Evolutionary conservation across 2,329 filamentous ascomycete species (phyloP), one percentile per base, ranked within the genome.

Genomic region (Curvularia sp.): DNA sequence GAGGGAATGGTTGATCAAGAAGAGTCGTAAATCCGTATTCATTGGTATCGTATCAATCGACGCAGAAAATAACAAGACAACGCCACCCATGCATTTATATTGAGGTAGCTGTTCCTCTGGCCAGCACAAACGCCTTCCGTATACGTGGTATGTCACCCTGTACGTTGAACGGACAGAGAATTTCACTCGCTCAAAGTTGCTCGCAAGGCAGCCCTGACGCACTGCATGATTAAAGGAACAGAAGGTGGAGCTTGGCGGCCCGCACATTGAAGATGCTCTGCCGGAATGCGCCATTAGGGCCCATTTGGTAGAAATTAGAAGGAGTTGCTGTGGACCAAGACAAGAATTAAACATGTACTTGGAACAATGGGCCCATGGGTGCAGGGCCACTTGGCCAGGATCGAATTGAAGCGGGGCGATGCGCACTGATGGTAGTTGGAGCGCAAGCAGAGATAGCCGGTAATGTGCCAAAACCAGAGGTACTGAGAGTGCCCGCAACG

Each of bases 31-130:
- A 57, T 62, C 46, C 53, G 55, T 63, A 58, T 67, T 67, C 60
- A 61, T 68, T 68, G 65, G 67, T 68, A 69, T 69, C 65, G 55
- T 63, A 57, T 53, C 52, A 54, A 53, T 28, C 22, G 20, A 47
- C 39, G 39, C 47, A 52, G 44, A 31, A 49, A 43, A 22, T 24
- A 49, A 49, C 26, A 55, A 31, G 22, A 41, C 35, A 53, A 60
- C 53, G 57, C 64, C 62, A 60, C 50, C 48, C 52, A 60, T 60
- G 57, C 57, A 47, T 55, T 58, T 47, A 31, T 31, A 35, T 8
- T 33, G 13, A 31, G 20, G 33, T 42, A 41, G 13, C 26, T 26
- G 43, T 44, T 43, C 38, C 39, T 39, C 39, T 35, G 52, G 28
- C 22, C 28, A 20, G 28, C n/a, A 13, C 20, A 47, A 20, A 15